These are phyloP conservation scores for Aegilops bicornis DNA, from an alignment of 176 grass and related monocot genomes.

Conservation along the genomic window DNA sequence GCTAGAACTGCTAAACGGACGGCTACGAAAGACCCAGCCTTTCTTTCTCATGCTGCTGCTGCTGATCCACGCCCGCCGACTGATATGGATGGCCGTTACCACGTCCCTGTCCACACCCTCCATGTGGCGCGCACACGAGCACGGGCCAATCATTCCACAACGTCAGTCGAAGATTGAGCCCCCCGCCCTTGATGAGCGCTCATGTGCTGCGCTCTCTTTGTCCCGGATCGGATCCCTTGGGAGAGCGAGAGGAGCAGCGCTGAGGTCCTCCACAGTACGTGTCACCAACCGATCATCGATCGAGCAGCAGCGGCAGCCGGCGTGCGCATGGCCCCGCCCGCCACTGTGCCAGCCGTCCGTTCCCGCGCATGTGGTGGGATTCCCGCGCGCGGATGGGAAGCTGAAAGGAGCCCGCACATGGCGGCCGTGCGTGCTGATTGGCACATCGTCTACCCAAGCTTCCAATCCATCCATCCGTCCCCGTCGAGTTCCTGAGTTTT, in stretches of 20 bases:
- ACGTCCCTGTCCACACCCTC: constrained; percentile 18
- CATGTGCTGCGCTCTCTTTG: not conserved
- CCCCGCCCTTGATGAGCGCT: not conserved
- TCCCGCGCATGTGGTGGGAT: constrained; percentile 30
- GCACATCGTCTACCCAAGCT: not conserved
- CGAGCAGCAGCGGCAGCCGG: not conserved
- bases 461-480: not conserved
- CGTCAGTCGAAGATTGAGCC: not conserved
- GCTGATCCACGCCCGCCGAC: not conserved
- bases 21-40: not conserved
- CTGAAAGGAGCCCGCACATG: constrained; percentile 34
- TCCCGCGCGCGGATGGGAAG: constrained; percentile 1
- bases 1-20: not conserved
- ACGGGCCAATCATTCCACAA: not conserved
- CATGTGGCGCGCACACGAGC: constrained; percentile 10
- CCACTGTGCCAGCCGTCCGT: not conserved
- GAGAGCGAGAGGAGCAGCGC: not conserved
- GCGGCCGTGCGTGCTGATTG: constrained; percentile 16
- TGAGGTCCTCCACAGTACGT: not conserved
- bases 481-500: not conserved
- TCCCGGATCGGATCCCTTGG: not conserved
- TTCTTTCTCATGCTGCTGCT: not conserved
- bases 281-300: not conserved
- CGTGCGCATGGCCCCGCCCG: not conserved
- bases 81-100: not conserved